Conservation (phyloP, 768 basidiomycete genomes). For the Termitomyces sp. region DNA sequence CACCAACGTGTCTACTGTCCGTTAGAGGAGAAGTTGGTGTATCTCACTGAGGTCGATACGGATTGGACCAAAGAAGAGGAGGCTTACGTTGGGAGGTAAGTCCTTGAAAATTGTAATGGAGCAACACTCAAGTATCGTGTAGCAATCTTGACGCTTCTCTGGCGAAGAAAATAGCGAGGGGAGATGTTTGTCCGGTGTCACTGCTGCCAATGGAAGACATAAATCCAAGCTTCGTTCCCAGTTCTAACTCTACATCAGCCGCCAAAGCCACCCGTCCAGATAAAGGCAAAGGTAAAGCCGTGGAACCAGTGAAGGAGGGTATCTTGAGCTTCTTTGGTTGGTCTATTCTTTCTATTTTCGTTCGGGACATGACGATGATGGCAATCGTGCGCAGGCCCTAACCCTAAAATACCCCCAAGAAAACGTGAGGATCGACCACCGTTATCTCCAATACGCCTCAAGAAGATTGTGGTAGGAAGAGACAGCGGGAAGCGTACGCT, state of each 20-base stretch:
- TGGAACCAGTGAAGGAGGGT: constrained; percentile 29
- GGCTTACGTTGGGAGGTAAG: constrained; percentile 68
- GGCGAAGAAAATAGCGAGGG: constrained; percentile 63
- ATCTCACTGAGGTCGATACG: constrained; percentile 58
- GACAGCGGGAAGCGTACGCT: constrained; percentile 76
- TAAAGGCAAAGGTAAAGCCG: constrained; percentile 45
- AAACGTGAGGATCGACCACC: constrained; percentile 5
- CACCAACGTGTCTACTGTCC: constrained; percentile 94
- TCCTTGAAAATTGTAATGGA: constrained; percentile 2
- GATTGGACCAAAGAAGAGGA: constrained; percentile 59
- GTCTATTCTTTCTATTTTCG: constrained; percentile 14
- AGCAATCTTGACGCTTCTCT: constrained; percentile 62
- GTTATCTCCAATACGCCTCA: constrained; percentile 12
- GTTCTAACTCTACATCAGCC: constrained; percentile 33
- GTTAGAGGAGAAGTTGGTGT: constrained; percentile 51
- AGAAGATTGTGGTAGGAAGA: constrained; percentile 37
- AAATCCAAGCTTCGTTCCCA: constrained; percentile 58
- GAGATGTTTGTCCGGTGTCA: constrained; percentile 68
- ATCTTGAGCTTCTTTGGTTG: constrained; percentile 65
- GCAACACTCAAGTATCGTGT: constrained; percentile 9
- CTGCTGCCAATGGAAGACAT: constrained; percentile 73
- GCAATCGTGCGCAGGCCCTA: constrained; percentile 27
- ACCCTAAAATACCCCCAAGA: constrained; percentile 32
- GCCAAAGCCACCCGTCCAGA: constrained; percentile 14
- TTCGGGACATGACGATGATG: not conserved